phyloP scores from a whole-genome alignment of 371 early-diverging fungal genomes.

The Thermomucor indicae-seudaticae region DNA sequence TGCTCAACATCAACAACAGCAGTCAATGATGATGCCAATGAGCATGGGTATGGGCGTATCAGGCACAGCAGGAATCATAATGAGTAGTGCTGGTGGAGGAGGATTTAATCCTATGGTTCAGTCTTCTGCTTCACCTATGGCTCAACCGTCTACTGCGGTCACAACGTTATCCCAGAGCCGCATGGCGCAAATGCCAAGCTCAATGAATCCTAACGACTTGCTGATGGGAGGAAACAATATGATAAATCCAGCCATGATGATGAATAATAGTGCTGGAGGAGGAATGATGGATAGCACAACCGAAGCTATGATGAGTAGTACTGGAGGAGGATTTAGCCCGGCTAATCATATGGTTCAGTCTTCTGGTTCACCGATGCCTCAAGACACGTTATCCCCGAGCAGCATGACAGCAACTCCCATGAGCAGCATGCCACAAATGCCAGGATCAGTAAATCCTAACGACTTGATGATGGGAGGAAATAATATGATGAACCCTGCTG shows the following conservation, averaged over 20 bases:
- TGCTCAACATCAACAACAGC: conserved; percentile 3
- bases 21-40: conserved; percentile 11
- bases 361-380: too few species aligned
- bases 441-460: too few species aligned
- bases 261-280: conserved; percentile 4
- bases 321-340: too few species aligned
- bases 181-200: conserved; percentile 6
- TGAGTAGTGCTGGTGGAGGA: not conserved
- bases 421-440: too few species aligned
- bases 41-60: conserved; percentile 4
- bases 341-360: too few species aligned
- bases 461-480: not conserved
- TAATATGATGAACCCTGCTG: not conserved
- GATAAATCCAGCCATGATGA: conserved; percentile 21
- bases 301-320: too few species aligned
- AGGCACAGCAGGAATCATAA: conserved; percentile 1
- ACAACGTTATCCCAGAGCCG: not conserved
- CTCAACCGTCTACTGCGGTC: not conserved
- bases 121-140: too few species aligned
- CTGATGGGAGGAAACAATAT: conserved; percentile 16
- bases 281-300: too few species aligned
- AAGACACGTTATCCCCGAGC: too few species aligned
- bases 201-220: conserved; percentile 22
- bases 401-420: too few species aligned
- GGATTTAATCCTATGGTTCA: not conserved